phyloP scores from a whole-genome alignment of 345 rosid species.

The Lumnitzera littorea region DNA sequence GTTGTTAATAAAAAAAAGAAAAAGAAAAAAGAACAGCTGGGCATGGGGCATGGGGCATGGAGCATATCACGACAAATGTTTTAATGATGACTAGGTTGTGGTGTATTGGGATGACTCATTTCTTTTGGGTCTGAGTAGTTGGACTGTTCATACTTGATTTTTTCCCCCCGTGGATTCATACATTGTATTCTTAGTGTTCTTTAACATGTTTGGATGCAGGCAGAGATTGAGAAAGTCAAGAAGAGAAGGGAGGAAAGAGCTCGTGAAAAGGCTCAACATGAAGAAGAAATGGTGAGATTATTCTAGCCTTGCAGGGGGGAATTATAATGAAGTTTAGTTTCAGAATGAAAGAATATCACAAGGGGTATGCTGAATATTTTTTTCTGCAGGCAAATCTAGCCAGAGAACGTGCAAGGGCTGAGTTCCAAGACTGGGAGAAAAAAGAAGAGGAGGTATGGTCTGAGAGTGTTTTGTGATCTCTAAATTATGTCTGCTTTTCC shows the following conservation, averaged over 20 bases:
- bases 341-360: not conserved
- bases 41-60: too few species aligned
- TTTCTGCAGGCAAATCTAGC: constrained; percentile 71
- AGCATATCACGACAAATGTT: too few species aligned
- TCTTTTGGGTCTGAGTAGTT: too few species aligned
- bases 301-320: not conserved
- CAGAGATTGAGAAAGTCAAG: constrained; percentile 92
- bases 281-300: constrained; percentile 82
- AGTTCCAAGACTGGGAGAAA: constrained; percentile 97
- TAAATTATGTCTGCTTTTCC: too few species aligned
- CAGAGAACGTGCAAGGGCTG: constrained; percentile 96
- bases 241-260: constrained; percentile 98
- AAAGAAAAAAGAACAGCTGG: too few species aligned
- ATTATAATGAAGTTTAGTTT: not conserved
- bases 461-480: too few species aligned
- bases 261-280: constrained; percentile 79
- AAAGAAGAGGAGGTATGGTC: constrained; percentile 81
- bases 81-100: too few species aligned
- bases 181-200: too few species aligned
- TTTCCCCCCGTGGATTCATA: too few species aligned
- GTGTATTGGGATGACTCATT: too few species aligned
- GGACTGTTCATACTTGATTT: too few species aligned
- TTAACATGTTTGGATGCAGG: constrained; percentile 26
- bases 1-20: too few species aligned
- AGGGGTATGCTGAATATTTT: constrained; percentile 1